phyloP scores from a whole-genome alignment of 2,329 filamentous ascomycete species.

The Lasiodiplodia hormozganensis region DNA sequence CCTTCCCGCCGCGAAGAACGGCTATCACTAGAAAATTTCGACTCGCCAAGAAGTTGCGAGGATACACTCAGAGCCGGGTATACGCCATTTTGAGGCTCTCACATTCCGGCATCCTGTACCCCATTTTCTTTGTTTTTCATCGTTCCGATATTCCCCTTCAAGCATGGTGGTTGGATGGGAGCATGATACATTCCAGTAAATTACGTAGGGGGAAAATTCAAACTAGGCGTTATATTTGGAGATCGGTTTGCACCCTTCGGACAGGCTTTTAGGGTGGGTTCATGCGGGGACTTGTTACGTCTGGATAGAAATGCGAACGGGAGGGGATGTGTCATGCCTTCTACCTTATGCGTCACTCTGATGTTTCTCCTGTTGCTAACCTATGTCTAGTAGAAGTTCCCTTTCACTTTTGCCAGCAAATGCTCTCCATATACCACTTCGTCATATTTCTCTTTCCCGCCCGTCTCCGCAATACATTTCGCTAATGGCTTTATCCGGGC shows the following conservation, averaged over 20 bases:
- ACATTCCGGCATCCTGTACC: not conserved
- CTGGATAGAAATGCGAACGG: constrained; percentile 24
- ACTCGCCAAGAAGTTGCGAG: not conserved
- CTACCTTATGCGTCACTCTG: not conserved
- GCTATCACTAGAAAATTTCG: constrained; percentile 20
- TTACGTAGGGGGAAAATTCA: constrained; percentile 23
- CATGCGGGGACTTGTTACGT: constrained; percentile 17
- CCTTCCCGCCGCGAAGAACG: constrained; percentile 29
- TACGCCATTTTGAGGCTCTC: not conserved
- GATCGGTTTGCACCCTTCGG: constrained; percentile 15
- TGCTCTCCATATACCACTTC: constrained; percentile 52
- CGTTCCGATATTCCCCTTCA: constrained; percentile 24
- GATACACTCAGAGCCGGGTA: not conserved
- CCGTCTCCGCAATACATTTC: constrained; percentile 46
- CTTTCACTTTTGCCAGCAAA: constrained; percentile 50
- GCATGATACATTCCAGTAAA: constrained; percentile 25
- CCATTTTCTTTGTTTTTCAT: constrained; percentile 21
- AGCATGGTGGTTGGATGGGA: constrained; percentile 21
- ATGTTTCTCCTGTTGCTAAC: not conserved
- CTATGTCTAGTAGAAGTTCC: constrained; percentile 46
- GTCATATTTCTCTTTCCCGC: constrained; percentile 40
- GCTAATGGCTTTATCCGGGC: constrained; percentile 47
- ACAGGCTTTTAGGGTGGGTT: constrained; percentile 17
- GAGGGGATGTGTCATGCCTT: constrained; percentile 13
- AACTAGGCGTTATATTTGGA: constrained; percentile 21